Conservation (phyloP, 2,329 filamentous ascomycete genomes). For the Trichothecium roseum region DNA sequence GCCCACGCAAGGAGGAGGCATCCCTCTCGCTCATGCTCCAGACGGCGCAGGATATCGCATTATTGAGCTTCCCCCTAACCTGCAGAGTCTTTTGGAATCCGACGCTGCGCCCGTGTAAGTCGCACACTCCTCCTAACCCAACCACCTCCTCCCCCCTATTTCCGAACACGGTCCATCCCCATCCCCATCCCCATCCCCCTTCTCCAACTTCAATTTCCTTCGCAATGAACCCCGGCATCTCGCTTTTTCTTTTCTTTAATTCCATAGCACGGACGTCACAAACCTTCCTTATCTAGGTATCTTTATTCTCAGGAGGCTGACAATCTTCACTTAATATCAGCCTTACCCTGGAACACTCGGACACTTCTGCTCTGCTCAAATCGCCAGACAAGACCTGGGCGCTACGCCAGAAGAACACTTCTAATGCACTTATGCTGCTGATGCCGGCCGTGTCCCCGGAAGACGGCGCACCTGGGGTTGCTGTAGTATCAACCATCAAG, state of each 20-base stretch:
- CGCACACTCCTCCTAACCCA: constrained; percentile 1
- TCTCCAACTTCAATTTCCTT: too few species aligned
- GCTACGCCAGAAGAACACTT: constrained; percentile 57
- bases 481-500: constrained; percentile 44
- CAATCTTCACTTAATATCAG: constrained; percentile 16
- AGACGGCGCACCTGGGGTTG: constrained; percentile 25
- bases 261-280: too few species aligned
- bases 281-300: constrained; percentile 2
- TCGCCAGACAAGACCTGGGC: constrained; percentile 42
- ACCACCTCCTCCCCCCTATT: background rate
- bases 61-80: constrained; percentile 50
- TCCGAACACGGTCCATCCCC: background rate
- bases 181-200: too few species aligned
- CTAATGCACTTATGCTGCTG: constrained; percentile 53
- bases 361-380: constrained; percentile 39
- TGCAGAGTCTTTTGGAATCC: constrained; percentile 44
- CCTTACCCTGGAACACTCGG: constrained; percentile 37
- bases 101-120: constrained; percentile 42
- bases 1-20: constrained; percentile 37
- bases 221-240: too few species aligned
- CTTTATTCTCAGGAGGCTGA: too few species aligned
- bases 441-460: constrained; percentile 14
- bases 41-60: constrained; percentile 45
- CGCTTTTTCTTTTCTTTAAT: too few species aligned
- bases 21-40: constrained; percentile 39